Conservation (phyloP, 352 stramenopile genomes). For the Phytophthora pisi region DNA sequence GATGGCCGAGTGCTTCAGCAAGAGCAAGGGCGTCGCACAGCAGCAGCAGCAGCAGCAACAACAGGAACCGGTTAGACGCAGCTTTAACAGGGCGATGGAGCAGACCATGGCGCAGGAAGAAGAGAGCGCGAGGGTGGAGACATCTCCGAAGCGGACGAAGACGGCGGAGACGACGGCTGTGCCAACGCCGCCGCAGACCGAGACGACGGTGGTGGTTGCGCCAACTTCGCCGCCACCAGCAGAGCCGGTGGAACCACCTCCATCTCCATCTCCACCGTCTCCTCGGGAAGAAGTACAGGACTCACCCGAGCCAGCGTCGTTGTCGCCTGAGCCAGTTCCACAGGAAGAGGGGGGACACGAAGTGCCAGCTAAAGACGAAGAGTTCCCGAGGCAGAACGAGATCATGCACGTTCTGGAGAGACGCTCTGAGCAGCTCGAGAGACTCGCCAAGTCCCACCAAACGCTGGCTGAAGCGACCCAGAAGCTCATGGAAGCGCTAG, state of each 20-base stretch:
- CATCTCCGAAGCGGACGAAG: slow-evolving; percentile 12
- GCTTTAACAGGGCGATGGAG: slow-evolving; percentile 21
- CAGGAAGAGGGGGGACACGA: slow-evolving; percentile 2
- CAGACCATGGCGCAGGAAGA: slow-evolving; percentile 3
- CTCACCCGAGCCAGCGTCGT: not conserved
- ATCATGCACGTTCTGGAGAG: slow-evolving; percentile 36
- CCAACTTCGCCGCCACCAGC: too few relatives aligned
- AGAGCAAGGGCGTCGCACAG: not conserved
- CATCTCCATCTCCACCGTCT: not conserved
- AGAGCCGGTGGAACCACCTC: not conserved
- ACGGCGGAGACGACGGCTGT: not conserved
- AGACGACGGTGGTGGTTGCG: too few relatives aligned
- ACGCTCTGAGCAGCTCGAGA: slow-evolving; percentile 29
- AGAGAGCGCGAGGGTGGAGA: not conserved
- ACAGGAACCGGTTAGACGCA: not conserved
- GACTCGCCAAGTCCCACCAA: slow-evolving; percentile 29
- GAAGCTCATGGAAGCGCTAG: slow-evolving; percentile 31
- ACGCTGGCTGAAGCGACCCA: slow-evolving; percentile 32
- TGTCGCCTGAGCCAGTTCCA: slow-evolving; percentile 2
- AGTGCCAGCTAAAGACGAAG: slow-evolving; percentile 6
- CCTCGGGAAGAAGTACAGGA: not conserved
- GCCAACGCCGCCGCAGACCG: too few relatives aligned
- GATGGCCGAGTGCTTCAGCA: slow-evolving; percentile 36
- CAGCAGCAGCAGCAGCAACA: not conserved
- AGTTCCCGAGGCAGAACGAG: slow-evolving; percentile 27